A percentile compares a stretch with the other conserved stretches of the same genome.
phyloP scores from a whole-genome alignment of 805 yeast genomes.

The Barnettozyma siamensis region DNA sequence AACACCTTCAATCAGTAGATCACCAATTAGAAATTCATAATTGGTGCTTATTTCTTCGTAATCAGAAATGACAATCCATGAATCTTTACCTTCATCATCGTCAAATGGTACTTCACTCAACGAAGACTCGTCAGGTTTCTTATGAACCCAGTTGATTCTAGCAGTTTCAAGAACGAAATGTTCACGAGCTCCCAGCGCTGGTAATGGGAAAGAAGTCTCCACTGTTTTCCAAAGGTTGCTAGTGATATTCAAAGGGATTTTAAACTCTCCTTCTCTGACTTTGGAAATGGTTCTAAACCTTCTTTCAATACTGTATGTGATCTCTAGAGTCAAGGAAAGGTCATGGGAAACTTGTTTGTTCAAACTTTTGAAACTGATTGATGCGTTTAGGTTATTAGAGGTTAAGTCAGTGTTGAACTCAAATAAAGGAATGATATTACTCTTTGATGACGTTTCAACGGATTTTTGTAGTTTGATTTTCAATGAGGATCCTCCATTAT shows the following conservation, averaged over 20 bases:
- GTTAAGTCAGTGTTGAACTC: slow-evolving; percentile 24
- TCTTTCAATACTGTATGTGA: slow-evolving; percentile 30
- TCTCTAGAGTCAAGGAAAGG: slow-evolving; percentile 26
- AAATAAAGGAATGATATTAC: slow-evolving; percentile 21
- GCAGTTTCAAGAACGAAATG: slow-evolving; percentile 21
- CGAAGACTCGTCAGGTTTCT: not conserved
- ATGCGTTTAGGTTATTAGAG: slow-evolving; percentile 14
- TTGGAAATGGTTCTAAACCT: slow-evolving; percentile 25
- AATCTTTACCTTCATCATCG: slow-evolving; percentile 12
- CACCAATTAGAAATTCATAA: slow-evolving; percentile 23
- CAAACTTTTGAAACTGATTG: slow-evolving; percentile 24
- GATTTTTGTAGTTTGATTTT: slow-evolving; percentile 19
- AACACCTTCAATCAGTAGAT: slow-evolving; percentile 16
- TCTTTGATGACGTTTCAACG: slow-evolving; percentile 17
- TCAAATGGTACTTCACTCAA: not conserved
- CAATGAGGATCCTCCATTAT: slow-evolving; percentile 33
- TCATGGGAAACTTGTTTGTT: slow-evolving; percentile 14
- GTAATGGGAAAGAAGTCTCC: slow-evolving; percentile 15
- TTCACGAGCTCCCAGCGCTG: slow-evolving; percentile 20
- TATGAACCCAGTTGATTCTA: slow-evolving; percentile 16
- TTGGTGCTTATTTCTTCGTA: slow-evolving; percentile 8
- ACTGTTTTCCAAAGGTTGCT: slow-evolving; percentile 18
- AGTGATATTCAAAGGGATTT: slow-evolving; percentile 27
- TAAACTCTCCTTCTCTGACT: slow-evolving; percentile 28
- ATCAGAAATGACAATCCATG: slow-evolving; percentile 25